Conservation (phyloP, 192 early-diverging fungal species). For the Dissophora ornata region DNA sequence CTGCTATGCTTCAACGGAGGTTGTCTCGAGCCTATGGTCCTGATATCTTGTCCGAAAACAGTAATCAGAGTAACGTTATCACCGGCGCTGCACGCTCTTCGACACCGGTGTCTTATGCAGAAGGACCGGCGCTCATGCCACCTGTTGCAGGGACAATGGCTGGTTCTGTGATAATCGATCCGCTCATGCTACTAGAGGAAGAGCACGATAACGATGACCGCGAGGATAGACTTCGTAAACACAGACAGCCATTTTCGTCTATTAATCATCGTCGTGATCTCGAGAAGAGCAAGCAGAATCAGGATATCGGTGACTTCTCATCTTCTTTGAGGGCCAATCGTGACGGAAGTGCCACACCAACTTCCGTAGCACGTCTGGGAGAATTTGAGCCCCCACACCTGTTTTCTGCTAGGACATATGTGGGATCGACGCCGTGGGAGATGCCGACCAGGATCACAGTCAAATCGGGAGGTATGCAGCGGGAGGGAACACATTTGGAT, state of each 20-base stretch:
- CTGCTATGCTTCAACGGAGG: constrained; percentile 50
- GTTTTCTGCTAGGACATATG: constrained; percentile 45
- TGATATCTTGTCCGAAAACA: constrained; percentile 8
- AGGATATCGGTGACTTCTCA: not conserved
- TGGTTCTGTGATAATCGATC: constrained; percentile 34
- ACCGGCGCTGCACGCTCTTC: not conserved
- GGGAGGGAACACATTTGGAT: constrained; percentile 41
- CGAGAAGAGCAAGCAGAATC: constrained; percentile 16
- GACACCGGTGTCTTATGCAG: constrained; percentile 18
- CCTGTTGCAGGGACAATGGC: constrained; percentile 3
- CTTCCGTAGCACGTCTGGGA: constrained; percentile 3
- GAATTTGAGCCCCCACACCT: constrained; percentile 53
- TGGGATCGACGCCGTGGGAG: constrained; percentile 50
- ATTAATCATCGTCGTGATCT: constrained; percentile 43
- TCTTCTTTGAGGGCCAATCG: not conserved
- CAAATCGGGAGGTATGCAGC: constrained; percentile 37
- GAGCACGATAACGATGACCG: constrained; percentile 44
- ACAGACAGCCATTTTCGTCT: constrained; percentile 32
- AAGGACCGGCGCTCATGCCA: constrained; percentile 9
- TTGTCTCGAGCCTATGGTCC: constrained; percentile 39
- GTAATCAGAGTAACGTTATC: not conserved
- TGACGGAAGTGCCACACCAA: not conserved
- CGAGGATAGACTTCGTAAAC: constrained; percentile 26
- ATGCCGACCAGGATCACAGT: constrained; percentile 49
- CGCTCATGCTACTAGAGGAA: constrained; percentile 50